Conservation (phyloP, 75 land plant genomes). For the Sequoiadendron giganteum region DNA sequence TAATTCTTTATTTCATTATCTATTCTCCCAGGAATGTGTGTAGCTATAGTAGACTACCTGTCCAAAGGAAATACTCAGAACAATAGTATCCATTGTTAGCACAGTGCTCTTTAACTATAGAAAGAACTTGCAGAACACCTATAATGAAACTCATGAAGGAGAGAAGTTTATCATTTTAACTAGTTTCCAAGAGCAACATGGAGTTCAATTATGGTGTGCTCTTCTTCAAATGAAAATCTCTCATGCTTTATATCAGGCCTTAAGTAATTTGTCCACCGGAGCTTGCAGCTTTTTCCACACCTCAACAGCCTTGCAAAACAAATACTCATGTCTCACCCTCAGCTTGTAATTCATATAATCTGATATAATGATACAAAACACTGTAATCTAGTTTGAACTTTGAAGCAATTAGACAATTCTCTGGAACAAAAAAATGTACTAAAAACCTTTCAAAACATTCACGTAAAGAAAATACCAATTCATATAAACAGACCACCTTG, state of each 20-base stretch:
- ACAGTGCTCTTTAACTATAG: not conserved
- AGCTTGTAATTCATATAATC: no score
- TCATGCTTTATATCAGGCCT: constrained; percentile 35
- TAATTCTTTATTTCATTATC: constrained; percentile 19
- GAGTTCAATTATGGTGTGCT: constrained; percentile 20
- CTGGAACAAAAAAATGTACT: no score
- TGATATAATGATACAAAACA: not conserved
- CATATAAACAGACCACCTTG: not conserved
- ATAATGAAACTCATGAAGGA: not conserved
- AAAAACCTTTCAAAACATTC: no score
- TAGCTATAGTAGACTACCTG: constrained; percentile 18
- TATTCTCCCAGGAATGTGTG: constrained; percentile 16
- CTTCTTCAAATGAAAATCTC: constrained; percentile 16
- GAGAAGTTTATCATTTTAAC: not conserved
- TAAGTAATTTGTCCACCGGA: constrained; percentile 20
- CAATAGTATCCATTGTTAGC: not conserved
- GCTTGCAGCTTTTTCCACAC: constrained; percentile 14
- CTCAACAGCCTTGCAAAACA: not conserved
- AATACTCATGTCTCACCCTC: not conserved
- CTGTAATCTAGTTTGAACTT: not conserved
- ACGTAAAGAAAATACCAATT: no score
- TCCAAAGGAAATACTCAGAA: not conserved
- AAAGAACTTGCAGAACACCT: not conserved
- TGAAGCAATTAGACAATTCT: not conserved
- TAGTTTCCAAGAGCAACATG: constrained; percentile 26